phyloP scores from a whole-genome alignment of 805 yeast genomes.

The Zygosaccharomyces rouxii region DNA sequence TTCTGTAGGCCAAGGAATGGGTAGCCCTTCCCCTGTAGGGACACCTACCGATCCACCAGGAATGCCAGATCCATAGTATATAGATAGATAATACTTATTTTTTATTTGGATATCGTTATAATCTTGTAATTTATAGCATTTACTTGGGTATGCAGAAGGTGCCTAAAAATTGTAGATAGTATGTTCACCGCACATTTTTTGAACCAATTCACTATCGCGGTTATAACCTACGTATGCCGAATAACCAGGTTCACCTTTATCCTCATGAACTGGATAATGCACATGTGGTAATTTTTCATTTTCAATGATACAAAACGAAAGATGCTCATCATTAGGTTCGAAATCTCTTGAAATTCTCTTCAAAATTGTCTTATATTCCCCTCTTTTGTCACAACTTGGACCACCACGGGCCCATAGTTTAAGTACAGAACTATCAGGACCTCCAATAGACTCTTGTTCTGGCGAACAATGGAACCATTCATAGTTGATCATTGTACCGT shows the following conservation, averaged over 20 bases:
- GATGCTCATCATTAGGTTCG: constrained; percentile 37
- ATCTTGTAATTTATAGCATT: background rate
- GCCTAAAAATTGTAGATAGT: constrained; percentile 27
- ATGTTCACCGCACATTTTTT: constrained; percentile 26
- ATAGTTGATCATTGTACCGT: constrained; percentile 38
- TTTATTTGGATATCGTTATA: background rate
- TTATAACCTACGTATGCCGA: constrained; percentile 33
- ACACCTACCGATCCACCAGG: background rate
- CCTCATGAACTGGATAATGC: constrained; percentile 34
- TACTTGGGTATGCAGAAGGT: too few species aligned
- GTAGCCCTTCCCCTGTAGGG: constrained; percentile 1
- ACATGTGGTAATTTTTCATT: constrained; percentile 24
- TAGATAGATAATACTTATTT: background rate
- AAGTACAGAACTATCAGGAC: constrained; percentile 27
- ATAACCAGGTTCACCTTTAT: constrained; percentile 37
- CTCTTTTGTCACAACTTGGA: constrained; percentile 43
- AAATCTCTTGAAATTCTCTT: constrained; percentile 39
- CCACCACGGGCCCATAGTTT: constrained; percentile 40
- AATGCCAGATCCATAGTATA: background rate
- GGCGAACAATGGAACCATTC: constrained; percentile 47
- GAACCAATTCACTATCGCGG: constrained; percentile 21
- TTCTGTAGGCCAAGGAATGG: background rate
- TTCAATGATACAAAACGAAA: constrained; percentile 39
- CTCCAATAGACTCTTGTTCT: constrained; percentile 20
- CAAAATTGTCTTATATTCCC: constrained; percentile 38